Conservation (phyloP, 768 basidiomycete species). For the Grammothele lineata region DNA sequence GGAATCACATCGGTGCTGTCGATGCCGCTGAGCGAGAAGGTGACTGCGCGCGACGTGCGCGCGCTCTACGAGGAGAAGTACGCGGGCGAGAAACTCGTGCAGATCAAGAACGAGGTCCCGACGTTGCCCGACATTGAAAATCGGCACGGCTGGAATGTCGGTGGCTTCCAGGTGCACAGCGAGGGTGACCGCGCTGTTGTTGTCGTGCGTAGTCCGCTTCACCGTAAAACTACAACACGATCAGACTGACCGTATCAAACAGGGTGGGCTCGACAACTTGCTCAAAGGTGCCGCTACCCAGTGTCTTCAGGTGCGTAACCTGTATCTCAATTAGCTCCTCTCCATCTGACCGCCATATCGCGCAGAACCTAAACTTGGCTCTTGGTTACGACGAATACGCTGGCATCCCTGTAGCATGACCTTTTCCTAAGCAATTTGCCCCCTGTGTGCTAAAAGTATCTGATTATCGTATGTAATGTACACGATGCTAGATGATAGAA, state of each 20-base stretch:
- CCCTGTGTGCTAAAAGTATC: not conserved
- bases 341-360: no score
- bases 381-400: conserved; percentile 83
- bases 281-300: conserved; percentile 99
- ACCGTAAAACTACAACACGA: no score
- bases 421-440: no score
- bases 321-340: not conserved
- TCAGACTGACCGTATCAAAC: no score
- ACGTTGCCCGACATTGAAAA: conserved; percentile 70
- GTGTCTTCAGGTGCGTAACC: conserved; percentile 77
- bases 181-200: conserved; percentile 88
- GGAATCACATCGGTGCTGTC: conserved; percentile 89
- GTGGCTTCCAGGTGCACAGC: conserved; percentile 92
- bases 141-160: conserved; percentile 86
- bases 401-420: conserved; percentile 59
- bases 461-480: no score
- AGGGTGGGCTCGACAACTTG: conserved; percentile 95
- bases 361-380: conserved; percentile 86
- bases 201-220: conserved; percentile 72
- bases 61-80: conserved; percentile 79
- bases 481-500: no score
- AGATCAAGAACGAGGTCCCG: conserved; percentile 65
- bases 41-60: conserved; percentile 70
- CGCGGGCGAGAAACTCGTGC: conserved; percentile 65
- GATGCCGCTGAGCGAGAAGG: conserved; percentile 64